Evolutionary conservation across 164 flowering plant species (phyloP).

Genomic region (Aristolochia contorta): DNA sequence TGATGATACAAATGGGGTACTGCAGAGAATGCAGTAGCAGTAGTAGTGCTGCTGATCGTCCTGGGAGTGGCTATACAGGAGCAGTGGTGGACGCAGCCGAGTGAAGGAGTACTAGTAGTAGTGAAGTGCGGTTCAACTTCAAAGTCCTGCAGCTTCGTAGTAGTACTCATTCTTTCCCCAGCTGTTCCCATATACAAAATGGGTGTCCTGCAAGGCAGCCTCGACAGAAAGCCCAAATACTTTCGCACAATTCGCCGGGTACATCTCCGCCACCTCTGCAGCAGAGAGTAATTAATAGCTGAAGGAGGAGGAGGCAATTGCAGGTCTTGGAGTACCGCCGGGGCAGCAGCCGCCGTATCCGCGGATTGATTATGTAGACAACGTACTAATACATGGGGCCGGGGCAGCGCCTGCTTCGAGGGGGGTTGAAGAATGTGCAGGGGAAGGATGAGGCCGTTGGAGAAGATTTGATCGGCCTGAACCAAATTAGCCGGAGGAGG

Average conservation of each 20-base stretch:
- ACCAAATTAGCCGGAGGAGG: slow-evolving; percentile 15
- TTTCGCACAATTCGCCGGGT: slow-evolving; percentile 18
- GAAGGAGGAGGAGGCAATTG: too few species aligned
- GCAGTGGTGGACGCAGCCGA: not conserved
- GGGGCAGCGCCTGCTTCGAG: not conserved
- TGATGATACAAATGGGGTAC: not conserved
- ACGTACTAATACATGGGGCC: too few species aligned
- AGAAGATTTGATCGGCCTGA: slow-evolving; percentile 47
- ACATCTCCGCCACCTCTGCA: slow-evolving; percentile 17
- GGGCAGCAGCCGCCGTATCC: too few species aligned
- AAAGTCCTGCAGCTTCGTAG: too few species aligned
- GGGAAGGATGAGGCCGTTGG: slow-evolving; percentile 34
- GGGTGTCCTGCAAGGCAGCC: slow-evolving; percentile 9
- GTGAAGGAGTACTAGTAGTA: not conserved
- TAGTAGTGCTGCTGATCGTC: slow-evolving; percentile 6
- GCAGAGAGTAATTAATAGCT: not conserved
- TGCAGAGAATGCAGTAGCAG: not conserved
- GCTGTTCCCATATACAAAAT: not conserved
- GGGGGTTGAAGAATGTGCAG: not conserved
- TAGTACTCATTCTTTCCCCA: too few species aligned
- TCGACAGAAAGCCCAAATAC: slow-evolving; percentile 21
- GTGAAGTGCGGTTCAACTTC: too few species aligned
- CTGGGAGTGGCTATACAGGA: slow-evolving; percentile 12
- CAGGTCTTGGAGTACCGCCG: too few species aligned
- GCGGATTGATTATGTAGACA: too few species aligned